A percentile compares a stretch with the other conserved stretches of the same genome.
These are phyloP conservation scores for Fragaria ananassa DNA, from an alignment of 306 rosid species.

Conservation along the genomic window DNA sequence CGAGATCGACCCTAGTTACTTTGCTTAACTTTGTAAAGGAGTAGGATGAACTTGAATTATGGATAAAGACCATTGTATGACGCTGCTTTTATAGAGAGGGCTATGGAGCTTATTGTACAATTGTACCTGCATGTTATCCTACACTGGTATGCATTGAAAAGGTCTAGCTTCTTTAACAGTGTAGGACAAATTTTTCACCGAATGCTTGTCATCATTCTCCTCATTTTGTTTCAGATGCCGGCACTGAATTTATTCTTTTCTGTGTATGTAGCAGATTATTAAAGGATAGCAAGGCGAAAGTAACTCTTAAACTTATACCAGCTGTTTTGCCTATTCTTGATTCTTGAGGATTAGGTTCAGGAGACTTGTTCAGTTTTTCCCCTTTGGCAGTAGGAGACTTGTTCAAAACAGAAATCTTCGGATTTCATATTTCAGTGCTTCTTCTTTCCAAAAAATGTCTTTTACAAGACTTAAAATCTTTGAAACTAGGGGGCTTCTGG, in stretches of 20 bases:
- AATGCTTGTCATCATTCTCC: background rate
- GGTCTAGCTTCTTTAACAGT: background rate
- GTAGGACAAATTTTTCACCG: background rate
- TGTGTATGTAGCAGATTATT: background rate
- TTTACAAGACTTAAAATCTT: too few species aligned
- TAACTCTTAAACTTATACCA: background rate
- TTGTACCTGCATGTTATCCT: background rate
- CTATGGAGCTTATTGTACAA: background rate
- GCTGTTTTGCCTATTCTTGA: background rate
- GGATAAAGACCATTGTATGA: background rate
- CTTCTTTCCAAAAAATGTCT: too few species aligned
- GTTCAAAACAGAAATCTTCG: background rate
- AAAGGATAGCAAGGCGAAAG: background rate
- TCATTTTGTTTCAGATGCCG: background rate
- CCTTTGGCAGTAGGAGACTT: background rate
- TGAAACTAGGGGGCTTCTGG: background rate
- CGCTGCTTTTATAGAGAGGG: background rate
- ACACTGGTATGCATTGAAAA: background rate
- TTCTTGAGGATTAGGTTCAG: background rate
- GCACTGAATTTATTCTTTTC: slow-evolving; percentile 6
- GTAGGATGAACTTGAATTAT: background rate
- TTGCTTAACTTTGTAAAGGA: background rate
- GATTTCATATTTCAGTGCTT: too few species aligned
- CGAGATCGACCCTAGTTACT: background rate
- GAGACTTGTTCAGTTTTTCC: background rate